Evolutionary conservation across 2,329 filamentous ascomycete genomes (phyloP), one percentile per base, ranked within the genome.

Genomic region (Chaetomiaceae sp.): DNA sequence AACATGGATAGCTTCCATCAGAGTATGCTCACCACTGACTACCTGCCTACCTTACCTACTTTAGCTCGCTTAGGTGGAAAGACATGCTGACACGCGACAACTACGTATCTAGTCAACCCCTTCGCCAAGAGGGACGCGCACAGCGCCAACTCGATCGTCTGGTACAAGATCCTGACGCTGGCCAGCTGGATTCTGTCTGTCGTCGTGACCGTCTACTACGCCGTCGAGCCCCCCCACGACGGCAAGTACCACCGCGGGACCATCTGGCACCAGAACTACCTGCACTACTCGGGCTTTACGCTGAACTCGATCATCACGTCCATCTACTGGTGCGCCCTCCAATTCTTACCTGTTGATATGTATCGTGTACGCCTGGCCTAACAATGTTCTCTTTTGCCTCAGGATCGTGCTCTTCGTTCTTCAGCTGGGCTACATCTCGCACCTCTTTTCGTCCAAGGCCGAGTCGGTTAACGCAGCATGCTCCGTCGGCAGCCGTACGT

Each of bases 321-420:
- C 55, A 81, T 95, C 58, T 96, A 92, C 77, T 95, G 88, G 87
- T 87, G 69, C 57, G 16, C 27, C 16, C n/a, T n/a, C n/a, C n/a
- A n/a, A n/a, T n/a, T n/a, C n/a, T n/a, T n/a, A n/a, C n/a, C n/a
- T n/a, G n/a, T n/a, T n/a, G n/a, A n/a, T n/a, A n/a, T n/a, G n/a
- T n/a, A n/a, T n/a, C n/a, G n/a, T n/a, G n/a, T n/a, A 27, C 25
- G 25, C 25, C 25, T 27, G 25, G 6, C 25, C n/a, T n/a, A n/a
- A n/a, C n/a, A n/a, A n/a, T n/a, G n/a, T n/a, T n/a, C n/a, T n/a
- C n/a, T n/a, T n/a, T n/a, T n/a, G n/a, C 16, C 10, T 5, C 52
- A 89, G 85, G 84, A 68, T 89, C 55, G 69, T 84, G 44, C 78
- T 95, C 53, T 87, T 89, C 65, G 68, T 90, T 60, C 75, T 88